Percentiles rank a stretch among this genome's conserved stretches.
Evolutionary conservation across 2,329 filamentous ascomycete species (phyloP).

Genomic region (Neonectria punicea): DNA sequence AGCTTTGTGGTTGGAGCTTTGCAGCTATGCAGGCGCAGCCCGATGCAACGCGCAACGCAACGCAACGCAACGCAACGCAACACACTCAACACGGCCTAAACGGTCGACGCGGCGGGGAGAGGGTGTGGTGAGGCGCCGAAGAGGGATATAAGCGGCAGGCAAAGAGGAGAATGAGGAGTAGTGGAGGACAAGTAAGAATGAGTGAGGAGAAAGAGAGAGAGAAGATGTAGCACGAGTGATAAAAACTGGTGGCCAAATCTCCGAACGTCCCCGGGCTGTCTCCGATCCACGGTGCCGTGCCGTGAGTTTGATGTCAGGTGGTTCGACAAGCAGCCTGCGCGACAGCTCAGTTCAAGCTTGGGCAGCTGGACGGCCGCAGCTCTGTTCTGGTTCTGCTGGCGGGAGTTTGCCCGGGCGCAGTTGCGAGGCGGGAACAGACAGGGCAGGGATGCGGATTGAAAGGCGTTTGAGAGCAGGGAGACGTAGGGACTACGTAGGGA

Average conservation of each 20-base stretch:
- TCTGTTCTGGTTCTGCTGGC: conserved; percentile 21
- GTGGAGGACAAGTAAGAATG: neutral
- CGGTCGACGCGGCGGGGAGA: neutral
- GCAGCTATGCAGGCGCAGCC: conserved; percentile 25
- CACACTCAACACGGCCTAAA: conserved; percentile 17
- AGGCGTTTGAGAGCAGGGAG: conserved; percentile 17
- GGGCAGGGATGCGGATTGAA: conserved; percentile 6
- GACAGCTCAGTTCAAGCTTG: conserved; percentile 34
- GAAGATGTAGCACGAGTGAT: conserved; percentile 2
- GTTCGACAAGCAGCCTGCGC: conserved; percentile 31
- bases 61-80: conserved; percentile 4
- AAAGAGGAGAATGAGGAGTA: neutral
- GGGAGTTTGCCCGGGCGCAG: conserved; percentile 8
- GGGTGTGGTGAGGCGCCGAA: neutral
- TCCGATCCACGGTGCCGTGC: conserved; percentile 27
- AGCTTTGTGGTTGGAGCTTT: conserved; percentile 16
- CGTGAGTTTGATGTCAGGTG: conserved; percentile 42
- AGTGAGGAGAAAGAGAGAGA: neutral
- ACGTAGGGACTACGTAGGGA: conserved; percentile 23
- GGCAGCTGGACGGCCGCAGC: conserved; percentile 39
- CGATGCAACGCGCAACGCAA: conserved; percentile 19
- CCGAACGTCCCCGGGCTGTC: conserved; percentile 29
- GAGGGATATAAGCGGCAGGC: neutral
- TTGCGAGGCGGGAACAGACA: conserved; percentile 15
- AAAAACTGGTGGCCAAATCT: conserved; percentile 29